These are phyloP conservation scores for Nicotiana noctiflora DNA, from an alignment of 257 asterid species.

Conservation along the genomic window DNA sequence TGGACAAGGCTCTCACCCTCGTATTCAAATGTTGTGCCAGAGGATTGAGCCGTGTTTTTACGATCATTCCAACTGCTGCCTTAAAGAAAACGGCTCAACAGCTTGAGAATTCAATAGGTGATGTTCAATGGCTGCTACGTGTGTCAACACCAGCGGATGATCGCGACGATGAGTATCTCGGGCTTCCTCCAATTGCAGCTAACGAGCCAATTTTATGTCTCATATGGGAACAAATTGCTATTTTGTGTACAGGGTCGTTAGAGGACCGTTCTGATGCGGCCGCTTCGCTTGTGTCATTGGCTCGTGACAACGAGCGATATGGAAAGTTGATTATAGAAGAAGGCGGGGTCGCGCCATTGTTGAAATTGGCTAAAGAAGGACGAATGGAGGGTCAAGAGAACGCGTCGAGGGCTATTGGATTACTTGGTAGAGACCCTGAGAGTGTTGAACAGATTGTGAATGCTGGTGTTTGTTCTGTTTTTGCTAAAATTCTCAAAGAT, in stretches of 20 bases:
- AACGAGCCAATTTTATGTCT: constrained; percentile 23
- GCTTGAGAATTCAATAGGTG: constrained; percentile 28
- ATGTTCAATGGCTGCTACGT: constrained; percentile 23
- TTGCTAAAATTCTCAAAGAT: constrained; percentile 16
- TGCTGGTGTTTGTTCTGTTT: constrained; percentile 20
- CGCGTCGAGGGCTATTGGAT: constrained; percentile 16
- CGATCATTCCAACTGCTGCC: constrained; percentile 18
- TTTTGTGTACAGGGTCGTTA: constrained; percentile 14
- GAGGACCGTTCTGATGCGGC: constrained; percentile 28
- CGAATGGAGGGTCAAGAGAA: constrained; percentile 17
- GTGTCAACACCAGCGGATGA: constrained; percentile 20
- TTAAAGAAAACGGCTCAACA: constrained; percentile 21
- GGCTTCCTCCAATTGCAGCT: constrained; percentile 25
- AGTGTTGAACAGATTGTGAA: constrained; percentile 20
- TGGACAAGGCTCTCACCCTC: constrained; percentile 22
- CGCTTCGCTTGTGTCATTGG: constrained; percentile 18
- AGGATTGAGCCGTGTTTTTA: constrained; percentile 18
- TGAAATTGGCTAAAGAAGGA: constrained; percentile 21
- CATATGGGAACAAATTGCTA: constrained; percentile 26
- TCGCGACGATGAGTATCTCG: constrained; percentile 21
- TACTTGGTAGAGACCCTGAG: constrained; percentile 19
- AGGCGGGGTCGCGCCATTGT: constrained; percentile 16
- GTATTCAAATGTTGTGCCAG: constrained; percentile 19
- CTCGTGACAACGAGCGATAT: constrained; percentile 15
- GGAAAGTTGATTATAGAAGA: constrained; percentile 20